Evolutionary conservation across 192 early-diverging fungal genomes (phyloP).

Genomic region (Entophlyctis luteolus): DNA sequence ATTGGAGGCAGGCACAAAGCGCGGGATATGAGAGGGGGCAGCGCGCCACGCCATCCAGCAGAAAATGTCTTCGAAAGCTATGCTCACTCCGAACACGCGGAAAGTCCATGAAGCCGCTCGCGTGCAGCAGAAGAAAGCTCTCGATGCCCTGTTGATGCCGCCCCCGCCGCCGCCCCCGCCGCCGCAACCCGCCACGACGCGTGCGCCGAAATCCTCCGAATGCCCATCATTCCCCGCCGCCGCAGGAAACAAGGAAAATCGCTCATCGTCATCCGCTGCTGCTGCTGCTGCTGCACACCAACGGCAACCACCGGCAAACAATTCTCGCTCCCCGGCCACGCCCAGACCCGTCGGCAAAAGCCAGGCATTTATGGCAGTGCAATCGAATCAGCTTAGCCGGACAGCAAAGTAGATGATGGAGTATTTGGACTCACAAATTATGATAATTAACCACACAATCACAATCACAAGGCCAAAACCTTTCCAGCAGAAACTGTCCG

Average conservation of each 20-base stretch:
- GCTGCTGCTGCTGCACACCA: background rate
- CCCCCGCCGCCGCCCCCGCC: slow-evolving; percentile 9
- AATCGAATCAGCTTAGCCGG: background rate
- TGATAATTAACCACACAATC: background rate
- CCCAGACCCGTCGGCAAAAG: background rate
- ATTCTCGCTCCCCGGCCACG: background rate
- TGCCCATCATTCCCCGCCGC: background rate
- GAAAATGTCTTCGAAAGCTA: no score
- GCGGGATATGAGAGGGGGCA: no score
- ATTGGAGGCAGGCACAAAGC: no score
- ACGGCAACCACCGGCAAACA: background rate
- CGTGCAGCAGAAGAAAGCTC: background rate
- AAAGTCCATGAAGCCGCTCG: background rate
- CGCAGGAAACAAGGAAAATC: background rate
- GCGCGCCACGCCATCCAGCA: no score
- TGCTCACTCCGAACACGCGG: no score
- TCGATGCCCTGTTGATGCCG: slow-evolving; percentile 7
- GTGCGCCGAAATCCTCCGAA: background rate
- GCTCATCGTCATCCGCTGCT: background rate
- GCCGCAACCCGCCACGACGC: background rate
- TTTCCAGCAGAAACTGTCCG: slow-evolving; percentile 14
- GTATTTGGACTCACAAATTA: background rate
- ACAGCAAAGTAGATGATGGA: background rate
- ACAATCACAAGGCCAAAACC: background rate
- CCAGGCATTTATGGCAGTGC: background rate